These are phyloP conservation scores for Candida tammaniensis DNA, from an alignment of 805 yeast genomes.

Conservation along the genomic window DNA sequence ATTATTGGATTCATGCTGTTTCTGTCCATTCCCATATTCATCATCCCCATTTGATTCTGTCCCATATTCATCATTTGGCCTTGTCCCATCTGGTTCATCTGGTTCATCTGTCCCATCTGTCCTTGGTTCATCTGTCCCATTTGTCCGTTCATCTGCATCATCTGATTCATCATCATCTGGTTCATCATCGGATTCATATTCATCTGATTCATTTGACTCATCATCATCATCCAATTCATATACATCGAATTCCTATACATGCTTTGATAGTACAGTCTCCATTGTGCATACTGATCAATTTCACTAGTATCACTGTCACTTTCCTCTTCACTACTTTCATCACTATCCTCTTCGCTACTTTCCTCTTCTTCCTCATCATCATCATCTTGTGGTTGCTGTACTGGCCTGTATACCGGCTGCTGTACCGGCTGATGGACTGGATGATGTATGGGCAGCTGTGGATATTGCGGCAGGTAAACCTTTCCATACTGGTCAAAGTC, in stretches of 20 bases:
- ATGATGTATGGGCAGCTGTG: not conserved
- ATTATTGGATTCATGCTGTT: slow-evolving; percentile 4
- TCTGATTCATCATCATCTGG: slow-evolving; percentile 6
- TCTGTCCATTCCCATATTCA: too few species aligned
- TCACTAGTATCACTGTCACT: slow-evolving; percentile 9
- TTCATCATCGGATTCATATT: slow-evolving; percentile 13
- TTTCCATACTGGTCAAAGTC: slow-evolving; percentile 3
- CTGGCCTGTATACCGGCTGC: not conserved
- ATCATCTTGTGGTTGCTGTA: slow-evolving; percentile 5
- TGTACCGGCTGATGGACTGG: not conserved
- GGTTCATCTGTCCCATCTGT: slow-evolving; percentile 4
- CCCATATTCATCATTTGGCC: slow-evolving; percentile 3
- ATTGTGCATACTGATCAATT: slow-evolving; percentile 26
- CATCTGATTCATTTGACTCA: slow-evolving; percentile 8
- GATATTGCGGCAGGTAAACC: too few species aligned
- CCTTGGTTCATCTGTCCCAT: slow-evolving; percentile 5
- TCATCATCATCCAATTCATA: slow-evolving; percentile 10
- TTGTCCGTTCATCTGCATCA: slow-evolving; percentile 6
- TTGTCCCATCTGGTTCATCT: slow-evolving; percentile 7
- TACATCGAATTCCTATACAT: slow-evolving; percentile 16
- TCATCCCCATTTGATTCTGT: slow-evolving; percentile 1
- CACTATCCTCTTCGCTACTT: slow-evolving; percentile 10
- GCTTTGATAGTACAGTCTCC: slow-evolving; percentile 33
- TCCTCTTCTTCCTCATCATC: slow-evolving; percentile 12
- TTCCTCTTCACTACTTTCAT: slow-evolving; percentile 11